These are phyloP conservation scores for Pseudocercospora eumusae DNA, from an alignment of 2,329 filamentous ascomycete genomes.

Conservation along the genomic window DNA sequence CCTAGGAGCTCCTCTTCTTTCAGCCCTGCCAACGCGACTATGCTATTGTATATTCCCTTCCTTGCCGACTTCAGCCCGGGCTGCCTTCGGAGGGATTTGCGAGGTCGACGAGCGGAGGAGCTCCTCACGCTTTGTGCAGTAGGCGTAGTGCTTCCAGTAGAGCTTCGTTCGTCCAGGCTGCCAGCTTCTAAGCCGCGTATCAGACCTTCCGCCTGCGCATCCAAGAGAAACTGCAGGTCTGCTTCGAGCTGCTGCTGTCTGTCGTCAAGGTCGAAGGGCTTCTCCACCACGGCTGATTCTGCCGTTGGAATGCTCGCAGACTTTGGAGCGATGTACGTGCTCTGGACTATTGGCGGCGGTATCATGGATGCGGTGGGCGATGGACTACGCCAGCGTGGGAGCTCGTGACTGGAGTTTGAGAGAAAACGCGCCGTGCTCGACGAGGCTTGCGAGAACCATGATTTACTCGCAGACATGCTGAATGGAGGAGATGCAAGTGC, in stretches of 20 bases:
- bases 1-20: conserved; percentile 69
- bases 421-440: conserved; percentile 30
- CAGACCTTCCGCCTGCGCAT: conserved; percentile 62
- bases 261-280: conserved; percentile 42
- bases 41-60: conserved; percentile 63
- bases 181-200: conserved; percentile 50
- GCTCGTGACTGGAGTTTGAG: conserved; percentile 32
- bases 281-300: conserved; percentile 48
- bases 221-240: conserved; percentile 60
- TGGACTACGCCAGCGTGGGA: conserved; percentile 39
- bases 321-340: conserved; percentile 29
- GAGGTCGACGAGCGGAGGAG: conserved; percentile 39
- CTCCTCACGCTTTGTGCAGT: conserved; percentile 45
- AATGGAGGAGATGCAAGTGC: neutral
- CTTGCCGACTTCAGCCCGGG: conserved; percentile 63
- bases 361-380: conserved; percentile 40
- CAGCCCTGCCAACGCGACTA: conserved; percentile 64
- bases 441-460: conserved; percentile 33
- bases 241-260: conserved; percentile 57
- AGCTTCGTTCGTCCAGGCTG: conserved; percentile 46
- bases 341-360: conserved; percentile 41
- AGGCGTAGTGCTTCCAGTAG: conserved; percentile 54
- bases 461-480: conserved; percentile 29
- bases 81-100: conserved; percentile 57
- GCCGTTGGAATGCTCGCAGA: conserved; percentile 16